Evolutionary conservation across 768 basidiomycete species (phyloP), one percentile per base, ranked within the genome.

Genomic region (Hemileccinum impolitum): DNA sequence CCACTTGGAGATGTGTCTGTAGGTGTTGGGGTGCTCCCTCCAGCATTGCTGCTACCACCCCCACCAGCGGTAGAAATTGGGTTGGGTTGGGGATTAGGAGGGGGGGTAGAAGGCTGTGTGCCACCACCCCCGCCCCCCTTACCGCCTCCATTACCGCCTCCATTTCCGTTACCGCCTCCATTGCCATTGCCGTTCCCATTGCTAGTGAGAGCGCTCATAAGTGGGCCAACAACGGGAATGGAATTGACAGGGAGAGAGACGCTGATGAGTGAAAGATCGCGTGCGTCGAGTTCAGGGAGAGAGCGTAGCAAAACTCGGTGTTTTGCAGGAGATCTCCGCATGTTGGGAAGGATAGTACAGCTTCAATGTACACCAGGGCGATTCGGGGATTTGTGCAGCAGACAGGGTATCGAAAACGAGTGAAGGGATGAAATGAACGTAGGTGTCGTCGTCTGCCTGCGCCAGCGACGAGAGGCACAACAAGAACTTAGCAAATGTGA

Each of bases 261-360:
- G 31, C 68, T 66, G 35, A 74, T 61, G 52, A 73, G 71, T 2
- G 66, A 53, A 31, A 75, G 73, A 15, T 67, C 65, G 51, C 77
- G 74, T 41, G 64, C 66, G 10, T 69, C 57, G 30, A 72, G 61
- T 21, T 44, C 52, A 39, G 15, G 36, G 18, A 56, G 25, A 35
- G 43, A 53, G 34, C 51, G 56, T 14, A 34, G 39, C 17, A 59
- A 18, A 28, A 36, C 44, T 30, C 43, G 61, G 39, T 52, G 59
- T 36, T 47, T 52, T 23, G 26, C 36, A 26, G 50, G 11, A n/a
- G 28, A 10, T 28, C 34, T 37, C 5, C 34, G 56, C 64, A 65
- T 65, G 39, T 23, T 41, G 21, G 35, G 21, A 37, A 34, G 11
- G 50, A 50, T 44, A 21, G 15, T 58, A 46, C 40, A 52, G 17